Evolutionary conservation across 257 asterid species (phyloP), one percentile per base, ranked within the genome.

Genomic region (Petunia axillaris): DNA sequence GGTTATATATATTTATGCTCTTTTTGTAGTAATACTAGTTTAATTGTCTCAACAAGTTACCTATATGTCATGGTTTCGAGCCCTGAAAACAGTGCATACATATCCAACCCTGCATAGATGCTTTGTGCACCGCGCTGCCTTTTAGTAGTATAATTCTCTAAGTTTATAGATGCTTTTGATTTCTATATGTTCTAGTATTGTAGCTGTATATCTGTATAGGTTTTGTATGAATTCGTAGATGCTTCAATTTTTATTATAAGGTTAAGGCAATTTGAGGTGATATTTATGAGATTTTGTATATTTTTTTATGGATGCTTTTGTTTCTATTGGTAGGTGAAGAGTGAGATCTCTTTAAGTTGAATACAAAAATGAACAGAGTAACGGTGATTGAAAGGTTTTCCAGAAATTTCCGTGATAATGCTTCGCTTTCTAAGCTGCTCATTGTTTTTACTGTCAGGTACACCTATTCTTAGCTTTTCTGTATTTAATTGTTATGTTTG

Each of bases 401-500:
- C 5, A 84, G 89, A 52, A 89, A 80, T 50, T 90, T 88, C 76
- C 88, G 92, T 15, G 93, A 89, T 4, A 87, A 88, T 91, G 82
- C 93, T 65, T 78, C 96, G 70, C 77, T 91, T 40, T 87, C 92
- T 64, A 91, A 86, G 89, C 81, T 86, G 81, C 82, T 92, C 80
- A 68, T 91, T 60, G 91, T 91, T 73, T 86, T 91, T 87, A 85
- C 94, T 52, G 89, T 90, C 82, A 86, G 97, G 97, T 93, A 86
- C 9, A 16, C 58, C 10, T 46, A 15, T 4, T 80, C 13, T 78
- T 58, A 9, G 40, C 53, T 75, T 57, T 7, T 4, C 25, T 53
- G 16, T 63, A 65, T 52, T 75, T 65, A 3, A 57, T 59, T 43
- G 35, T 73, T 59, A 66, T 37, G 5, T n/a, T 52, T 25, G 2